These are phyloP conservation scores for Lasiodiplodia citricola DNA, from an alignment of 2,329 filamentous ascomycete genomes.

Conservation along the genomic window DNA sequence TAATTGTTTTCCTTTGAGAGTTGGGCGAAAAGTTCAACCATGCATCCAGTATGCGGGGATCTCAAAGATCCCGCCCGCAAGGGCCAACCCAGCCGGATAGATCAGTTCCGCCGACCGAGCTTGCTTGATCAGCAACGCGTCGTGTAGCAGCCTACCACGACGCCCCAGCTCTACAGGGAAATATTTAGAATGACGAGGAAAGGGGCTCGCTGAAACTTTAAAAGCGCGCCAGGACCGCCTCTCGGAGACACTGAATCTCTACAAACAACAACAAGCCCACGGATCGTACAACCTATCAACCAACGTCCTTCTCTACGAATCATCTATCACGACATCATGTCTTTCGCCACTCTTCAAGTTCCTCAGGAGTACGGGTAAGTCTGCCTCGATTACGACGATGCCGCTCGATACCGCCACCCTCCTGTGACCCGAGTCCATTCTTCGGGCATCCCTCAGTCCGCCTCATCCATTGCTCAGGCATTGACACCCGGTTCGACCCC, in stretches of 20 bases:
- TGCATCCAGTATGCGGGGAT: not conserved
- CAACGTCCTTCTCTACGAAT: not conserved
- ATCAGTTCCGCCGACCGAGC: slow-evolving; percentile 9
- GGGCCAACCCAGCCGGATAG: slow-evolving; percentile 12
- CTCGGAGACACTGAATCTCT: no score
- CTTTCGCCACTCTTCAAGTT: slow-evolving; percentile 32
- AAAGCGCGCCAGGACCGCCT: not conserved
- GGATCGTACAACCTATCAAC: not conserved
- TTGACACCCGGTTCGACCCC: not conserved
- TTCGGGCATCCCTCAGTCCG: not conserved
- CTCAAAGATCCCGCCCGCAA: not conserved
- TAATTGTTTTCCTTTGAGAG: not conserved
- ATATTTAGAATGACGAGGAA: not conserved
- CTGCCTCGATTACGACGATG: slow-evolving; percentile 1
- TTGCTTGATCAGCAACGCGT: slow-evolving; percentile 17
- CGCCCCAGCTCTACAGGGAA: not conserved
- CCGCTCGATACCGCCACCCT: not conserved
- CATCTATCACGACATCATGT: not conserved
- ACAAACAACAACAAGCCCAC: not conserved
- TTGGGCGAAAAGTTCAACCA: not conserved
- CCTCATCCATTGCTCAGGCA: not conserved
- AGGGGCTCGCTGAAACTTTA: slow-evolving; percentile 8
- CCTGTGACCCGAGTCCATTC: not conserved
- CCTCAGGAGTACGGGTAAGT: slow-evolving; percentile 41
- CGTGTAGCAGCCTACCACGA: not conserved